Base-by-base conservation (phyloP, 148 eudicot genomes). In the Mesembryanthemum crystallinum region DNA sequence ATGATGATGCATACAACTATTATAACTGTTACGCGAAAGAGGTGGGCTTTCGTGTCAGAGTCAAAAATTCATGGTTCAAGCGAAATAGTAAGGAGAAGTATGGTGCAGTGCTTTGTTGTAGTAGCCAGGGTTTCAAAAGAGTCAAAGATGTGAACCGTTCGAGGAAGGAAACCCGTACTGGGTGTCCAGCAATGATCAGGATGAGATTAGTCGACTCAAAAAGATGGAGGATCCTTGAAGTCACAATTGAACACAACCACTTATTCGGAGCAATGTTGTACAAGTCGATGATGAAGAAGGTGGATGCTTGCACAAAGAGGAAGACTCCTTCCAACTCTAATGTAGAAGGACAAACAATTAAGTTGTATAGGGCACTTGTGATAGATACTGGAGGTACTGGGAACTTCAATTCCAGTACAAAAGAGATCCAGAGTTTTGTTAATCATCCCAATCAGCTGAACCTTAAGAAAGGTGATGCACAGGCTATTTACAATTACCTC, bases 71-170 rank as follows among this genome's bases (percentile, higher is more conserved):
- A 23, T 91, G 98, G 98, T 88, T 88, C 77, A 93, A 91, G 87
- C 82, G 93, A 61, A 86, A 88, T 73, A 91, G 89, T 75, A 87
- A 78, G 85, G 98, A 93, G 80, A 93, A 93, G 76, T 87, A 86
- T 64, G 98, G 98, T 49, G 98, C 98, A 15, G 96, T 93, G n/a
- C 86, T 93, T 52, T 93, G 97, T 71, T 92, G 97, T 76, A 92
- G 90, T 79, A 85, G 91, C 78, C 90, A 92, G 76, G 97, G 97
- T 71, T 92, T 92, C 72, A 92, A 90, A 82, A 81, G 87, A 86
- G 80, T 82, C 52, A 92, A 89, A 86, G 97, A 90, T 61, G 89
- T 82, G 25, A 86, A 87, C 73, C 89, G 90, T 30, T 63, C 85
- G 25, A 69, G 92, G 77, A 90, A 89, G 84, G 97, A 92, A 75